Base-by-base conservation (phyloP, 805 yeast species). In the Wickerhamiella brachini region DNA sequence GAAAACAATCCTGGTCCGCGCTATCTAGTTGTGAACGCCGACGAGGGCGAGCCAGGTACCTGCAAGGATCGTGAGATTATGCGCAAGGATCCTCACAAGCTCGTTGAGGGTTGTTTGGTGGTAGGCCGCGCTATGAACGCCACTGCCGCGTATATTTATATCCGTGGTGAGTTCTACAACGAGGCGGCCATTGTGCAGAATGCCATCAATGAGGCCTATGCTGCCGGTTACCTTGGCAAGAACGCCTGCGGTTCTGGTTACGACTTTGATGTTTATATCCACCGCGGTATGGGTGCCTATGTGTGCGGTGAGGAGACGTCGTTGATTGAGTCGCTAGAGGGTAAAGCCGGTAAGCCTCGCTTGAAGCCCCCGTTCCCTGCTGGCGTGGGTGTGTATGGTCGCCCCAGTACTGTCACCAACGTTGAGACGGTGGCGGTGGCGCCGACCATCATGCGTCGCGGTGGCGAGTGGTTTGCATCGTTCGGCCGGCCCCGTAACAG, bases 341-440 rank as follows among this genome's bases (percentile, higher is more conserved):
- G 95, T 61, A 86, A 86, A 69, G 94, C 93, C 52, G 95, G 95
- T 58, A 86, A 86, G 70, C 95, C 95, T 59, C 80, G 95, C 70
- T 76, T 86, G 67, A 86, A 86, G 79, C 95, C 95, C 38, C 95
- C 95, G 57, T 86, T 86, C 78, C 95, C 95, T 37, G 95, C 95
- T 37, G 95, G 94, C 62, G 90, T 85, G 53, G 95, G 95, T 62
- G 73, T 86, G 51, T 86, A 83, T 59, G 95, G 95, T 62, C 78
- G 95, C 68, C 95, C 95, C 57, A 79, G 89, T 31, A 86, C 95
- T 44, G 95, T 86, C 53, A 83, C 95, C 56, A 86, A 86, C 64
- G 95, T 86, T 54, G 95, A 86, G 71, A 85, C 95, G 17, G 93
- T 86, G 52, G 80, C 95, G 7, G 95, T 86, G 48, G 84, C 94